A percentile compares a stretch with the other conserved stretches of the same genome.
These are phyloP conservation scores for Prunus armeniaca DNA, from an alignment of 306 rosid species.

Conservation along the genomic window DNA sequence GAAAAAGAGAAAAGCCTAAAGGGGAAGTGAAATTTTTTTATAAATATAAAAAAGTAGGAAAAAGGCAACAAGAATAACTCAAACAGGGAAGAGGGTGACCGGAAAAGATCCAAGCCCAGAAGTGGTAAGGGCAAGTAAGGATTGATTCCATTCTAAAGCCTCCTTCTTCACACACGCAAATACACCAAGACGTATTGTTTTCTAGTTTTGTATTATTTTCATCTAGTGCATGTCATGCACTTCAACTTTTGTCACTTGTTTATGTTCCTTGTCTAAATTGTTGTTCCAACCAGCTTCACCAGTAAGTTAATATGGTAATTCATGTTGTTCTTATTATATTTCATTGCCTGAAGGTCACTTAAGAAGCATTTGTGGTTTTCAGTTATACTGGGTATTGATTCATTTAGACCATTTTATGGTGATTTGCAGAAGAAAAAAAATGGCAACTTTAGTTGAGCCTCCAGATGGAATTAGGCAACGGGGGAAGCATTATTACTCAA, in stretches of 20 bases:
- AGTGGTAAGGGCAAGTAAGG: constrained; percentile 56
- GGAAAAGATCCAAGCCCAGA: constrained; percentile 43
- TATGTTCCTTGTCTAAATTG: not conserved
- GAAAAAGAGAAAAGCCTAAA: not conserved
- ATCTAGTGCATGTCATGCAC: constrained; percentile 2
- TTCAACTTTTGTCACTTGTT: not conserved
- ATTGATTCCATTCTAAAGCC: constrained; percentile 53
- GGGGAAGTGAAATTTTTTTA: constrained; percentile 10
- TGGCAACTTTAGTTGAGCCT: constrained; percentile 75
- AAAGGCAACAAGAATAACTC: constrained; percentile 13
- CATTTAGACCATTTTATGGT: constrained; percentile 16
- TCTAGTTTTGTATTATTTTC: constrained; percentile 1
- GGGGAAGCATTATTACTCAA: constrained; percentile 68
- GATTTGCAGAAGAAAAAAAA: constrained; percentile 35
- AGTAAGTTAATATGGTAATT: constrained; percentile 16
- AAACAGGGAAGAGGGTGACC: constrained; percentile 20
- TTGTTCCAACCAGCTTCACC: constrained; percentile 14
- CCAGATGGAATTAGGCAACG: constrained; percentile 49
- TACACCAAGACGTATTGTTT: not conserved
- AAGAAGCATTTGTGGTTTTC: not conserved
- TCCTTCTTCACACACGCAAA: not conserved
- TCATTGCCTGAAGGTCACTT: constrained; percentile 4
- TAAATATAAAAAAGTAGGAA: not conserved
- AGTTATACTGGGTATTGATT: constrained; percentile 6
- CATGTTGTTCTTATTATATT: constrained; percentile 8